Percentiles rank a stretch among this genome's conserved stretches.
phyloP scores from a whole-genome alignment of 148 eudicot species.

The Polygonum aviculare region DNA sequence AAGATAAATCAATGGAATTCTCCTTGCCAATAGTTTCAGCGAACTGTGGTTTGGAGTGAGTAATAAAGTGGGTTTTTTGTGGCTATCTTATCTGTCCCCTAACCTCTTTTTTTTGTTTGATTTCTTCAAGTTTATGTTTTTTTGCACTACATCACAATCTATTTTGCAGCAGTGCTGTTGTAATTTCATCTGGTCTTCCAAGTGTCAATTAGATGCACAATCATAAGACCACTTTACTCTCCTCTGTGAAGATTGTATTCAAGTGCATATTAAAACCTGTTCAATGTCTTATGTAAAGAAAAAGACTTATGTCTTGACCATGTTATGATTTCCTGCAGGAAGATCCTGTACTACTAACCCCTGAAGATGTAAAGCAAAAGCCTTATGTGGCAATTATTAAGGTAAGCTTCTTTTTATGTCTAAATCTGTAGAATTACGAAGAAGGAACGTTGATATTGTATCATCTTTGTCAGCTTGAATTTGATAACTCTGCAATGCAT shows the following conservation, averaged over 20 bases:
- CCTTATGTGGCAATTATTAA: slow-evolving; percentile 96
- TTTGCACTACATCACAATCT: not conserved
- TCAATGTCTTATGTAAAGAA: not conserved
- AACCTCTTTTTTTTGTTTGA: not conserved
- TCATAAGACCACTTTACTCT: not conserved
- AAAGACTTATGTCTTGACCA: not conserved
- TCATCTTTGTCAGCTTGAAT: not conserved
- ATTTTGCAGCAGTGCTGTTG: not conserved
- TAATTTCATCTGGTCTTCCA: not conserved
- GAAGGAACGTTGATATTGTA: not conserved
- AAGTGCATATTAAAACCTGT: not conserved
- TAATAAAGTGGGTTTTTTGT: not conserved
- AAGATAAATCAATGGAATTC: no score
- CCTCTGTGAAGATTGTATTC: not conserved
- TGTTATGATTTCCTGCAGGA: slow-evolving; percentile 42
- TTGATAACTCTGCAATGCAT: not conserved
- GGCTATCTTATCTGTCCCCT: not conserved
- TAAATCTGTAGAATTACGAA: not conserved
- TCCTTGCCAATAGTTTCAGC: not conserved
- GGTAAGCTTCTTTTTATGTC: slow-evolving; percentile 27
- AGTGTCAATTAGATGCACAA: not conserved
- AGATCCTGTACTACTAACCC: slow-evolving; percentile 87
- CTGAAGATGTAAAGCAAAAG: slow-evolving; percentile 68
- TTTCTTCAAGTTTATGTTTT: not conserved
- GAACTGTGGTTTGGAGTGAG: not conserved